phyloP scores from a whole-genome alignment of 1,139 yeast species.

The Debaryomyces udenii region DNA sequence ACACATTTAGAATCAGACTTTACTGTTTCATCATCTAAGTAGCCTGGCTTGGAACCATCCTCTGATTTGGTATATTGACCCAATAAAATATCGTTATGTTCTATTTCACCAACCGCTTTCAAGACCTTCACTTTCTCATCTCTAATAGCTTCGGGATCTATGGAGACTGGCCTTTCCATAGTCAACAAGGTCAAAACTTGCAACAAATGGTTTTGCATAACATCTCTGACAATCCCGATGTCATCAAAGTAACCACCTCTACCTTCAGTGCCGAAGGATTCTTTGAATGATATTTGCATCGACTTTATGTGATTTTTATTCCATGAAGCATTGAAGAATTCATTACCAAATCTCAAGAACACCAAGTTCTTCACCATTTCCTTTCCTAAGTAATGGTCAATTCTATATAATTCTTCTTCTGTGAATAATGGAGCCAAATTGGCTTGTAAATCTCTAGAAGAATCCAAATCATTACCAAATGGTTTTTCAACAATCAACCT shows the following conservation, averaged over 20 bases:
- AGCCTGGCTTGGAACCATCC: conserved; percentile 89
- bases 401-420: conserved; percentile 91
- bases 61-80: conserved; percentile 88
- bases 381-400: conserved; percentile 96
- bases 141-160: conserved; percentile 89
- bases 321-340: conserved; percentile 84
- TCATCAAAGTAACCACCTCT: conserved; percentile 97
- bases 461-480: conserved; percentile 86
- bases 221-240: conserved; percentile 96
- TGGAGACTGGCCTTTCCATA: conserved; percentile 93
- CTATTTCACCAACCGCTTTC: conserved; percentile 75
- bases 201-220: conserved; percentile 94
- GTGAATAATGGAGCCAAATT: conserved; percentile 81
- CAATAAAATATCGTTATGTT: conserved; percentile 65
- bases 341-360: conserved; percentile 88
- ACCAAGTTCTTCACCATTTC: conserved; percentile 95
- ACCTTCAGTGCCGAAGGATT: conserved; percentile 97
- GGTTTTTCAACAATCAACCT: conserved; percentile 96
- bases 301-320: conserved; percentile 74
- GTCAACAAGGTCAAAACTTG: conserved; percentile 91
- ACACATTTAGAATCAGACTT: conserved; percentile 79
- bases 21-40: conserved; percentile 93
- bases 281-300: conserved; percentile 91
- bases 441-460: conserved; percentile 75
- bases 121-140: conserved; percentile 95